Evolutionary conservation across 1,284 basidiomycete genomes (phyloP).

Genomic region (Irpex sp.): DNA sequence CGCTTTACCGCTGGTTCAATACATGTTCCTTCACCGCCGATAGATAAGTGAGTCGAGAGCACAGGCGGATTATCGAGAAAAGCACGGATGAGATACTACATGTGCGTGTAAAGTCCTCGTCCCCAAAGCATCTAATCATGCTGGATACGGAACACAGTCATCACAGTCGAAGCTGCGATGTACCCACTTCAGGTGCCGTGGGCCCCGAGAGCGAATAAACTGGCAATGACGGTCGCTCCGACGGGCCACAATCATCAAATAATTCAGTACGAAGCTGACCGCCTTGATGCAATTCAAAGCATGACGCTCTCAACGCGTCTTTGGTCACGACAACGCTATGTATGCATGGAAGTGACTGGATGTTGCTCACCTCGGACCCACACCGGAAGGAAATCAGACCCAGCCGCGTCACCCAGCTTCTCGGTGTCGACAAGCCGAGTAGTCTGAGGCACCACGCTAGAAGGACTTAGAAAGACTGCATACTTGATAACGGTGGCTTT

Average conservation of each 20-base stretch:
- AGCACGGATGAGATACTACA: neutral
- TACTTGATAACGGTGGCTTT: neutral
- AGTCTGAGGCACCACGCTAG: neutral
- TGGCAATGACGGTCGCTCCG: neutral
- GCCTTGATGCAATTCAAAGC: neutral
- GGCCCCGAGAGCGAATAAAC: neutral
- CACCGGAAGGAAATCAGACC: neutral
- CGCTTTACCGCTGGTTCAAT: neutral
- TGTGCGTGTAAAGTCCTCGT: neutral
- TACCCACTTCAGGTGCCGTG: neutral
- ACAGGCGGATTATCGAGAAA: neutral
- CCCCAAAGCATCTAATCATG: neutral
- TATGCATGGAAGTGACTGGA: neutral
- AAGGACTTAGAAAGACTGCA: neutral
- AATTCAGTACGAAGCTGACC: neutral
- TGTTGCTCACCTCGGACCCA: neutral
- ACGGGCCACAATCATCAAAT: neutral
- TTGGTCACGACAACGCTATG: constrained; percentile 1
- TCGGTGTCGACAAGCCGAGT: neutral
- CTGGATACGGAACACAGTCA: neutral
- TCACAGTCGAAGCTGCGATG: neutral
- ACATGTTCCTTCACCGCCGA: neutral
- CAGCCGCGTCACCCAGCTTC: neutral
- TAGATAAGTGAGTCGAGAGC: neutral
- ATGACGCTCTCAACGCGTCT: neutral